Base-by-base conservation (phyloP, 2,329 filamentous ascomycete species). In the Camillea tinctor region DNA sequence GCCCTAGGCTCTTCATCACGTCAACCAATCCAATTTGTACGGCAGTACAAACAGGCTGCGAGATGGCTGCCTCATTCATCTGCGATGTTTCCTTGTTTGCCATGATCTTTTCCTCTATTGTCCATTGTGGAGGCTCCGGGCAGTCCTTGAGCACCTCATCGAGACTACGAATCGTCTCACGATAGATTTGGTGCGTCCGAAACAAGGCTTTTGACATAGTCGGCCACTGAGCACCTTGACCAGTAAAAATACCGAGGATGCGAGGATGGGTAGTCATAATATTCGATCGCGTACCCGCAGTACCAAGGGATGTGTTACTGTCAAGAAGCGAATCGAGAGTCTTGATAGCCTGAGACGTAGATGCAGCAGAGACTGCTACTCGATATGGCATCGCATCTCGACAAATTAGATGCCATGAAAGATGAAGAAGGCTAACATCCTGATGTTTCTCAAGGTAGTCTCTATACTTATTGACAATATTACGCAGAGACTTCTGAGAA, bases 31-130 rank as follows among this genome's bases (percentile, higher is more conserved):
- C 82, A 1, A 86, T 73, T 63, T 86, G 84, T 1, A 87, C 50
- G 0, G 83, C 82, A 0, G 83, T 85, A 55, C 79, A 84, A 1
- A 84, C 66, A 0, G 84, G 80, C 62, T 86, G 83, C 0, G 79
- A 76, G 21, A 83, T 63, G 3, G 75, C 73, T 0, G 80, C 75
- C 19, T 74, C 65, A 8, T 75, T 49, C 0, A 81, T 65, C 2
- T 67, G 62, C 5, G 75, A 77, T 1, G 52, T 30, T 0, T 59
- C 56, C 1, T 59, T 44, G 0, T 69, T 67, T 1, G 70, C 73
- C 59, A 71, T 50, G 20, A 80, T 73, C 57, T 77, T 70, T 2
- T 71, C 60, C 64, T 73, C 71, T 24, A 80, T 60, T 0, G 69
- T 70, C 74, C 74, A 76, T 0, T 61, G n/a, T 0, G 73, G 72